These are phyloP conservation scores for Serpula lacrymans DNA, from an alignment of 768 basidiomycete genomes.

Conservation along the genomic window DNA sequence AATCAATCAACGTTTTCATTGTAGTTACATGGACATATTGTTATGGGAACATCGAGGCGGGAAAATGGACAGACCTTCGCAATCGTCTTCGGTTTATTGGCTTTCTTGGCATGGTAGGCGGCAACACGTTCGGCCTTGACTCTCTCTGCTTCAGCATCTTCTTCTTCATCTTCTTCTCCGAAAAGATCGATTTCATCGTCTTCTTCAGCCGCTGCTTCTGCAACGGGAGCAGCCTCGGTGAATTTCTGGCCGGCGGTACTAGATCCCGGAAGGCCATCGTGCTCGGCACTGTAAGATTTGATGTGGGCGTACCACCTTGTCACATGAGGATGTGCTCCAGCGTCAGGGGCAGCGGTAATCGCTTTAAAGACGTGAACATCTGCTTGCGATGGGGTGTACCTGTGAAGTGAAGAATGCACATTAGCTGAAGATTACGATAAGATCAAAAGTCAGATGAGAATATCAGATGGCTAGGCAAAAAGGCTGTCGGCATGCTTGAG, in stretches of 20 bases:
- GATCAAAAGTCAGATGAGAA: slow-evolving; percentile 8
- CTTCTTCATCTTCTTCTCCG: slow-evolving; percentile 79
- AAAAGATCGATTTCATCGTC: slow-evolving; percentile 74
- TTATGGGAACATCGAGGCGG: slow-evolving; percentile 1
- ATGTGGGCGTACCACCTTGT: slow-evolving; percentile 96
- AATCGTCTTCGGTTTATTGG: slow-evolving; percentile 77
- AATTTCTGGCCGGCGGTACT: slow-evolving; percentile 79
- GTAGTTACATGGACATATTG: not conserved
- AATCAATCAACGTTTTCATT: slow-evolving; percentile 4
- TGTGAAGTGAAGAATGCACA: slow-evolving; percentile 28
- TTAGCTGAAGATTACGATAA: slow-evolving; percentile 6
- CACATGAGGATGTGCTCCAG: slow-evolving; percentile 64
- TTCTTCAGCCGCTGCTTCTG: slow-evolving; percentile 44
- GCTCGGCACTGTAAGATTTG: slow-evolving; percentile 78
- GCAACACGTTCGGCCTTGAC: slow-evolving; percentile 92
- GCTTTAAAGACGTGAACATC: slow-evolving; percentile 91
- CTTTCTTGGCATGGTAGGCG: slow-evolving; percentile 92
- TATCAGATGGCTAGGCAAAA: slow-evolving; percentile 73
- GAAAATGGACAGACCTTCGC: slow-evolving; percentile 64
- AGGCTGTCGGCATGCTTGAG: slow-evolving; percentile 68
- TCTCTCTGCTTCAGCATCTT: slow-evolving; percentile 80
- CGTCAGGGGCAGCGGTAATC: slow-evolving; percentile 62
- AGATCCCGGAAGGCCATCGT: slow-evolving; percentile 76
- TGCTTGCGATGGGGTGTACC: slow-evolving; percentile 90
- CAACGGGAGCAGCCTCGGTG: slow-evolving; percentile 45